Evolutionary conservation across 1,284 basidiomycete genomes (phyloP).

Genomic region (Agroathelia rolfsii): DNA sequence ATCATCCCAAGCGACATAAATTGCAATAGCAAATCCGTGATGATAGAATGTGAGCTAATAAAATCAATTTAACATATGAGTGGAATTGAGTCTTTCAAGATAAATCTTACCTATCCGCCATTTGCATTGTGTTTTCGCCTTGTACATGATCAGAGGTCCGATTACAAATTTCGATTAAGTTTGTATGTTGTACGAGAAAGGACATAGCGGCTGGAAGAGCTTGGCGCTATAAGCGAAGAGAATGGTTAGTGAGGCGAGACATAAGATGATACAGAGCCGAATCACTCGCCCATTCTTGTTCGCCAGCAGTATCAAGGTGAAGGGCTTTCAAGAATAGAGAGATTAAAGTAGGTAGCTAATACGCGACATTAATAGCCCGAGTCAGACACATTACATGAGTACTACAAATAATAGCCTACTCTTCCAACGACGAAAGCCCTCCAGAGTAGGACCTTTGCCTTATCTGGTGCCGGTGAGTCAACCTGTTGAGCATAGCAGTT

Average conservation of each 20-base stretch:
- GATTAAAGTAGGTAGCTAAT: slow-evolving; percentile 53
- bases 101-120: not conserved
- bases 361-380: slow-evolving; percentile 4
- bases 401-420: slow-evolving; percentile 28
- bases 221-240: slow-evolving; percentile 29
- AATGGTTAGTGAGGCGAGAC: slow-evolving; percentile 9
- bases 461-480: slow-evolving; percentile 20
- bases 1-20: slow-evolving; percentile 44
- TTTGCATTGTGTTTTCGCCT: not conserved
- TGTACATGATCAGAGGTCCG: slow-evolving; percentile 23
- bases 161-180: slow-evolving; percentile 40
- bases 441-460: slow-evolving; percentile 41
- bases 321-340: slow-evolving; percentile 41
- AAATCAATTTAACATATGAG: slow-evolving; percentile 4
- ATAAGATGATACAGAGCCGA: slow-evolving; percentile 3
- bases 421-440: slow-evolving; percentile 62
- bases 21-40: slow-evolving; percentile 50
- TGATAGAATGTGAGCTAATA: slow-evolving; percentile 35
- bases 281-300: slow-evolving; percentile 46
- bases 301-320: slow-evolving; percentile 37
- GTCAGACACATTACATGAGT: slow-evolving; percentile 5
- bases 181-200: slow-evolving; percentile 36
- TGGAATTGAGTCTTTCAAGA: not conserved
- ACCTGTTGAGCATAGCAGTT: slow-evolving; percentile 48
- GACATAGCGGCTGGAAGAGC: slow-evolving; percentile 48